A percentile compares a stretch with the other conserved stretches of the same genome.
Conservation (phyloP, 1,284 basidiomycete species). For the Baeospora myosura region DNA sequence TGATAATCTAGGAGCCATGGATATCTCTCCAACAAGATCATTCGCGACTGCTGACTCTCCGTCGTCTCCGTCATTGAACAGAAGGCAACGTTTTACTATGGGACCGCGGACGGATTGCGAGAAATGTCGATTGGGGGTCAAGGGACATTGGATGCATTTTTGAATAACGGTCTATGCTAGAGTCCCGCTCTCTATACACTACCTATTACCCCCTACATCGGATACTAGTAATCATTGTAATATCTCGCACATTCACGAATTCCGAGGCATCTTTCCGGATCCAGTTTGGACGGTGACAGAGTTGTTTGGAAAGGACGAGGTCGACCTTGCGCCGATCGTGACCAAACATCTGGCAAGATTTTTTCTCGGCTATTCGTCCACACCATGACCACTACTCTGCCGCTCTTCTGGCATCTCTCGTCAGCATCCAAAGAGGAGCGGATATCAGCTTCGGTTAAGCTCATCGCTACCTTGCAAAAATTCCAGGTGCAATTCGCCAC, state of each 20-base stretch:
- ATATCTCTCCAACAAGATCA: slow-evolving; percentile 17
- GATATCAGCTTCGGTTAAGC: slow-evolving; percentile 79
- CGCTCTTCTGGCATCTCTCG: slow-evolving; percentile 93
- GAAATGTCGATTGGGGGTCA: slow-evolving; percentile 59
- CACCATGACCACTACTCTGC: slow-evolving; percentile 76
- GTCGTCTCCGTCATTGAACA: slow-evolving; percentile 22
- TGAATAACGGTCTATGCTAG: slow-evolving; percentile 31
- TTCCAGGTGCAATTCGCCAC: slow-evolving; percentile 65
- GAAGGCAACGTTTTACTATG: slow-evolving; percentile 54
- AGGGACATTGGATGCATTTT: slow-evolving; percentile 67
- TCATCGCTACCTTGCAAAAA: slow-evolving; percentile 72
- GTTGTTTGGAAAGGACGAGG: too few relatives aligned
- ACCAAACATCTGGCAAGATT: slow-evolving; percentile 1
- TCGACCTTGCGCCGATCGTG: too few relatives aligned
- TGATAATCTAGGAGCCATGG: slow-evolving; percentile 15
- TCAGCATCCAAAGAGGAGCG: slow-evolving; percentile 75
- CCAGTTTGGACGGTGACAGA: not conserved
- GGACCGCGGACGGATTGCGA: slow-evolving; percentile 67
- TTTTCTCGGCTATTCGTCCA: not conserved
- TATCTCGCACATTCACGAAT: not conserved
- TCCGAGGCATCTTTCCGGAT: not conserved
- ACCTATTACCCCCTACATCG: too few relatives aligned
- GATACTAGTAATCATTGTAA: not conserved
- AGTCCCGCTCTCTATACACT: too few relatives aligned
- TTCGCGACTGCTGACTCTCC: slow-evolving; percentile 16